Conservation (phyloP, 2,329 filamentous ascomycete species). For the Achaetomium macrosporum region DNA sequence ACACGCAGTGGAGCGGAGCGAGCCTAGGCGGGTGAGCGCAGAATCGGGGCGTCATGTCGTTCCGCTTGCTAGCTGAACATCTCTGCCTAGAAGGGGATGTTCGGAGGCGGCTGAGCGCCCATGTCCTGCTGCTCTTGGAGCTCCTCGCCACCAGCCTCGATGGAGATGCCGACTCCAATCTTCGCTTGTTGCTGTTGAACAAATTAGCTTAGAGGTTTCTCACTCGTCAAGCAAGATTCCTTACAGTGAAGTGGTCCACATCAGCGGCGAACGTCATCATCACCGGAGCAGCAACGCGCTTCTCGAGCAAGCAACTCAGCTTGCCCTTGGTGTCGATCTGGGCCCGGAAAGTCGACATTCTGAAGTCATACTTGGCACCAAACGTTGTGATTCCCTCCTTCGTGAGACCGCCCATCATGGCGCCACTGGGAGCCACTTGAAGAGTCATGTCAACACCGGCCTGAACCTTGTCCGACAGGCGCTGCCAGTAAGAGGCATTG, state of each 20-base stretch:
- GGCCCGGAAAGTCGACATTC: constrained; percentile 88
- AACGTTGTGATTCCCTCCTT: constrained; percentile 89
- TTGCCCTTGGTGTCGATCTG: constrained; percentile 95
- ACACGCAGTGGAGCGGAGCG: constrained; percentile 16
- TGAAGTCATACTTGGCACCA: constrained; percentile 97
- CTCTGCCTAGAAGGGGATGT: constrained; percentile 58
- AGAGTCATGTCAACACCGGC: constrained; percentile 93
- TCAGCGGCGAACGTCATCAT: constrained; percentile 93
- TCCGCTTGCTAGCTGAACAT: not conserved
- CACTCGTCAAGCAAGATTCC: constrained; percentile 27
- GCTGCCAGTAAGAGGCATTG: constrained; percentile 90
- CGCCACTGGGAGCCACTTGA: constrained; percentile 64
- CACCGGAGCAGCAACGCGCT: constrained; percentile 88
- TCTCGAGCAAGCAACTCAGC: constrained; percentile 87
- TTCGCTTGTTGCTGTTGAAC: constrained; percentile 77
- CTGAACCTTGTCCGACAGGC: constrained; percentile 89
- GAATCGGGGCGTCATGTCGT: constrained; percentile 6
- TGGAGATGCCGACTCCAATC: constrained; percentile 87
- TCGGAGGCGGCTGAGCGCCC: constrained; percentile 43
- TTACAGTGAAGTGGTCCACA: constrained; percentile 90
- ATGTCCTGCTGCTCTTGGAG: constrained; percentile 65
- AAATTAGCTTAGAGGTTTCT: constrained; percentile 26
- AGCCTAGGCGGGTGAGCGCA: constrained; percentile 1
- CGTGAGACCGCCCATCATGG: constrained; percentile 68
- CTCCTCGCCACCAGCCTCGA: constrained; percentile 79